Evolutionary conservation across 148 eudicot species (phyloP), one percentile per base, ranked within the genome.

Genomic region (Drosera capensis): DNA sequence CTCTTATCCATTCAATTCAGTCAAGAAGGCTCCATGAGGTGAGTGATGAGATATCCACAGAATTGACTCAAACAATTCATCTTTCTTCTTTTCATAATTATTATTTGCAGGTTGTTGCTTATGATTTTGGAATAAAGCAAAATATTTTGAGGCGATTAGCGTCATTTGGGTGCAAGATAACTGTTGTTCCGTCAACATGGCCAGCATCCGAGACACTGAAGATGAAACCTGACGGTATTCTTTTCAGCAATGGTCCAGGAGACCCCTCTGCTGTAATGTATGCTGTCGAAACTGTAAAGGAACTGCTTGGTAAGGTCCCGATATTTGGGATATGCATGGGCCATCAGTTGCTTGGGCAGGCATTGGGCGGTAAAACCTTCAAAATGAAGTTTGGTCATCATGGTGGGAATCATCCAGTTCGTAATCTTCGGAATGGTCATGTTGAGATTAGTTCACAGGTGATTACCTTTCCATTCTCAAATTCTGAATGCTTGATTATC

Each of bases 311-410:
- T 25, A 70, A 78, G 53, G 68, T 70, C 21, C 95, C 97, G 21
- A 76, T 88, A 45, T 88, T 88, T 36, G 97, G 97, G 46, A 88
- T 88, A 43, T 88, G 97, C 65, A 88, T 88, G 97, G 97, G 97
- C 15, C 97, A 88, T 62, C 97, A 84, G 64, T 71, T 88, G 67
- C 81, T 88, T 35, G 97, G 97, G 25, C 97, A 88, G 56, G 97
- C 95, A 41, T 54, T 88, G 66, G 97, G 97, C 30, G 97, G 97
- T 56, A 80, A 73, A 55, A 88, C 97, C 38, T 88, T 49, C 56
- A 88, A 88, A 54, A 88, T 88, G 97, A 88, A 84, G 60, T 88
- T 88, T 67, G 97, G 97, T 68, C 97, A 88, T 62, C 97, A 88
- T 61, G 97, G 97, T 29, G 97, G 95, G 52, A 88, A 88, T 68